Evolutionary conservation across 2,329 filamentous ascomycete species (phyloP).

Genomic region (Corniculantispora saksenae): DNA sequence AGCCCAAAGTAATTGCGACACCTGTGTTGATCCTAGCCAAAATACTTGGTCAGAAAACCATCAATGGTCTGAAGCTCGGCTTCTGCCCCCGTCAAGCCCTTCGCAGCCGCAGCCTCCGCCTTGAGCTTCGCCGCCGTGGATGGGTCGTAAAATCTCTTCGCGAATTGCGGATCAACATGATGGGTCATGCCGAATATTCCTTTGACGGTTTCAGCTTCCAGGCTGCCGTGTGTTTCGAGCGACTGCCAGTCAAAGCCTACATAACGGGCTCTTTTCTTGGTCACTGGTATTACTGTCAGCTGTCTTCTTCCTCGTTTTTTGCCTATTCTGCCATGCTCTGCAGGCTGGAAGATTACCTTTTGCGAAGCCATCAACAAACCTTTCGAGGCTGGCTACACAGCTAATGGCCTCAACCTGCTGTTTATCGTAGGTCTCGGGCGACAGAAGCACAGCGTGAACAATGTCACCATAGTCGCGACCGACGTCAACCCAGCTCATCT

Average conservation of each 20-base stretch:
- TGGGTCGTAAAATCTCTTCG: constrained; percentile 31
- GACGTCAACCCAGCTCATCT: constrained; percentile 42
- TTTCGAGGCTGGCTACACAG: constrained; percentile 32
- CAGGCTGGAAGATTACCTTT: constrained; percentile 25
- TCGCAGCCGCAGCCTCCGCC: constrained; percentile 29
- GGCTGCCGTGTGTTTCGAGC: constrained; percentile 34
- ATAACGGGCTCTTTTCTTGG: constrained; percentile 34
- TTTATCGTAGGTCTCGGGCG: constrained; percentile 39
- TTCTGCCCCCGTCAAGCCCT: constrained; percentile 26
- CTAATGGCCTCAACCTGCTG: constrained; percentile 41
- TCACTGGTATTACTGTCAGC: constrained; percentile 26
- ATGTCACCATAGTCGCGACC: constrained; percentile 46
- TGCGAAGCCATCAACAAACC: constrained; percentile 35
- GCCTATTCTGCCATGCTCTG: too few relatives aligned
- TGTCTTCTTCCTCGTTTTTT: neutral
- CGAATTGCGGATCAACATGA: constrained; percentile 35
- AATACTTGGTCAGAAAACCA: constrained; percentile 28
- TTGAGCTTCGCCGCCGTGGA: constrained; percentile 31
- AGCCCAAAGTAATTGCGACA: too few relatives aligned
- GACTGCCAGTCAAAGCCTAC: constrained; percentile 33
- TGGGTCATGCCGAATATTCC: constrained; percentile 40
- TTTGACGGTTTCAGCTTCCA: constrained; percentile 38
- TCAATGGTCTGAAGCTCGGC: constrained; percentile 28
- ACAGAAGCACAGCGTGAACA: constrained; percentile 45
- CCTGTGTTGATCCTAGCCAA: too few relatives aligned